phyloP scores from a whole-genome alignment of 2,329 filamentous ascomycete species.

The Neoarthrinium moseri region DNA sequence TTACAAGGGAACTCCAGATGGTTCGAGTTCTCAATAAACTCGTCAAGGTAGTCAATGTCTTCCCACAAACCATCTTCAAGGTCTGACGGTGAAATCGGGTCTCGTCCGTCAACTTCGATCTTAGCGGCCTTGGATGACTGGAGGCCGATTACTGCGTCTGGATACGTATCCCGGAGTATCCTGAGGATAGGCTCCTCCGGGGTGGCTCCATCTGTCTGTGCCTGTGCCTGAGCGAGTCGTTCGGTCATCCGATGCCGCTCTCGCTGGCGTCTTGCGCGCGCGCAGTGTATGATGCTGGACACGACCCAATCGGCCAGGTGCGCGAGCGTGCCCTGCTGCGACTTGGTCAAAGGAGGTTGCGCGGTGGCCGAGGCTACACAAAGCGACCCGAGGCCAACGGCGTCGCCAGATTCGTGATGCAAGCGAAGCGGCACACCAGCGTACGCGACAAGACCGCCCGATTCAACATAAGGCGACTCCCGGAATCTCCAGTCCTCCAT shows the following conservation, averaged over 20 bases:
- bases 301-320: slow-evolving; percentile 32
- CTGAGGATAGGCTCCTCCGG: slow-evolving; percentile 19
- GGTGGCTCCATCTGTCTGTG: slow-evolving; percentile 16
- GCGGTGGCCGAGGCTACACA: slow-evolving; percentile 38
- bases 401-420: slow-evolving; percentile 36
- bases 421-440: slow-evolving; percentile 38
- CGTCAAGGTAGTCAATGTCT: slow-evolving; percentile 36
- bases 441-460: slow-evolving; percentile 37
- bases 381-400: slow-evolving; percentile 38
- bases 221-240: slow-evolving; percentile 25
- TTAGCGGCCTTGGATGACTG: slow-evolving; percentile 20
- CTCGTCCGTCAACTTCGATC: slow-evolving; percentile 25
- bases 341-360: slow-evolving; percentile 28
- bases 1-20: slow-evolving; percentile 25
- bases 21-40: slow-evolving; percentile 34
- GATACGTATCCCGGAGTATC: slow-evolving; percentile 31
- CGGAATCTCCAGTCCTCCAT: slow-evolving; percentile 42
- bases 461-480: slow-evolving; percentile 36
- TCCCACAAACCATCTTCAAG: slow-evolving; percentile 42
- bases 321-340: slow-evolving; percentile 23
- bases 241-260: slow-evolving; percentile 37
- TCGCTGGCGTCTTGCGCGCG: slow-evolving; percentile 34
- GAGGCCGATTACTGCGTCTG: slow-evolving; percentile 27
- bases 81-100: slow-evolving; percentile 22
- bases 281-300: slow-evolving; percentile 37